Evolutionary conservation across 2,329 filamentous ascomycete genomes (phyloP).

Genomic region (Alternaria tenuissima): DNA sequence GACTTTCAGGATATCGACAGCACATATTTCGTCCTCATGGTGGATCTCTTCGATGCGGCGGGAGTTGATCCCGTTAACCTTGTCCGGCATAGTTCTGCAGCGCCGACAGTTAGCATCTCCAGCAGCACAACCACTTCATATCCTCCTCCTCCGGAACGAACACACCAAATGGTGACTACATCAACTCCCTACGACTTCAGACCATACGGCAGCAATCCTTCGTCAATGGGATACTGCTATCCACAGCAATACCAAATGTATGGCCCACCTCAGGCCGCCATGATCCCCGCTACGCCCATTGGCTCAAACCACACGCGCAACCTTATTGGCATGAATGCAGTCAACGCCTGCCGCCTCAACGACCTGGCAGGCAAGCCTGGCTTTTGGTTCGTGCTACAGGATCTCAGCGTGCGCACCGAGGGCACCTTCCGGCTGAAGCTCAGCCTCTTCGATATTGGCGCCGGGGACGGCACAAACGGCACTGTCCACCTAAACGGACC

Average conservation of each 20-base stretch:
- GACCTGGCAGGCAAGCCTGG: constrained; percentile 83
- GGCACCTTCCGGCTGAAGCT: constrained; percentile 81
- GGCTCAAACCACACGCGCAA: constrained; percentile 84
- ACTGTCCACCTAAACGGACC: constrained; percentile 58
- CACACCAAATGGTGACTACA: background rate
- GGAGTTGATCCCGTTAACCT: constrained; percentile 71
- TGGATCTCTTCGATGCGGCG: constrained; percentile 72
- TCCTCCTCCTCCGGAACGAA: constrained; percentile 46
- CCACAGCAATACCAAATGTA: background rate
- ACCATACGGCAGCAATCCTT: background rate
- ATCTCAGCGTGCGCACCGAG: constrained; percentile 92
- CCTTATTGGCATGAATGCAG: constrained; percentile 88
- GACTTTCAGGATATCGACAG: constrained; percentile 78
- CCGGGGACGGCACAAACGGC: constrained; percentile 55
- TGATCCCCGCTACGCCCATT: constrained; percentile 44
- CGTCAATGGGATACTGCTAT: background rate
- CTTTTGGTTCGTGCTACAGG: constrained; percentile 96
- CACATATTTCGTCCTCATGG: constrained; percentile 72
- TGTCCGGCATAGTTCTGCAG: constrained; percentile 69
- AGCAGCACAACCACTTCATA: constrained; percentile 83
- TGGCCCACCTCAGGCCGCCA: background rate
- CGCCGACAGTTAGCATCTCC: constrained; percentile 75
- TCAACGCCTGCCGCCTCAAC: constrained; percentile 84
- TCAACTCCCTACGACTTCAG: constrained; percentile 52
- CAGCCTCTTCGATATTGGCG: constrained; percentile 85